phyloP scores from a whole-genome alignment of 2,329 filamentous ascomycete genomes.

The Arthrinium puccinioides region DNA sequence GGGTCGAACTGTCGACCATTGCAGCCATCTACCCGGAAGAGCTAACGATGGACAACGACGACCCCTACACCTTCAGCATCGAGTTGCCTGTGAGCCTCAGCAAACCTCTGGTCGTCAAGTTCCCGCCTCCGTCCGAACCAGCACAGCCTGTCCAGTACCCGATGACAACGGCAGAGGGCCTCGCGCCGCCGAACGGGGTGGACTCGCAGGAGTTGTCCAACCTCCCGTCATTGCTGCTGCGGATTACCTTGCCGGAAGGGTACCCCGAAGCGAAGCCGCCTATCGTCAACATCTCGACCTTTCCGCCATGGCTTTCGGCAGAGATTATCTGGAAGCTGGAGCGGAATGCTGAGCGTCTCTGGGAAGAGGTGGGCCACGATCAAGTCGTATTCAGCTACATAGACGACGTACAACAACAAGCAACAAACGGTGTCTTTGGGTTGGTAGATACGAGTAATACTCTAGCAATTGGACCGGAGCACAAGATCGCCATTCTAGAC shows the following conservation, averaged over 20 bases:
- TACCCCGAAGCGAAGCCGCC: slow-evolving; percentile 52
- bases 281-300: slow-evolving; percentile 40
- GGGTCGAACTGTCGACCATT: slow-evolving; percentile 53
- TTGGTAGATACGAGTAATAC: slow-evolving; percentile 39
- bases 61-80: slow-evolving; percentile 44
- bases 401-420: slow-evolving; percentile 54
- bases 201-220: slow-evolving; percentile 46
- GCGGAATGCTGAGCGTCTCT: slow-evolving; percentile 42
- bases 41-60: slow-evolving; percentile 37
- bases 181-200: slow-evolving; percentile 4
- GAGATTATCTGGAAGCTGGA: slow-evolving; percentile 42
- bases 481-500: slow-evolving; percentile 67
- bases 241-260: slow-evolving; percentile 45
- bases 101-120: slow-evolving; percentile 48
- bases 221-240: slow-evolving; percentile 49
- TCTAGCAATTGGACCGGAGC: slow-evolving; percentile 44
- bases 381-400: slow-evolving; percentile 57
- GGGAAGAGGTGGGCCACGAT: slow-evolving; percentile 55
- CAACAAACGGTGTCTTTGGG: slow-evolving; percentile 53
- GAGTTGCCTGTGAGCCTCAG: slow-evolving; percentile 50
- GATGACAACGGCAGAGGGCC: not conserved
- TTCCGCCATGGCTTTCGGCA: slow-evolving; percentile 49
- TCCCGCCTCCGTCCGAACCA: slow-evolving; percentile 39
- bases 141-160: slow-evolving; percentile 10
- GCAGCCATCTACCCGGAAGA: slow-evolving; percentile 59